These are phyloP conservation scores for Ceratocystis alfenasii DNA, from an alignment of 2,329 filamentous ascomycete genomes.

Conservation along the genomic window DNA sequence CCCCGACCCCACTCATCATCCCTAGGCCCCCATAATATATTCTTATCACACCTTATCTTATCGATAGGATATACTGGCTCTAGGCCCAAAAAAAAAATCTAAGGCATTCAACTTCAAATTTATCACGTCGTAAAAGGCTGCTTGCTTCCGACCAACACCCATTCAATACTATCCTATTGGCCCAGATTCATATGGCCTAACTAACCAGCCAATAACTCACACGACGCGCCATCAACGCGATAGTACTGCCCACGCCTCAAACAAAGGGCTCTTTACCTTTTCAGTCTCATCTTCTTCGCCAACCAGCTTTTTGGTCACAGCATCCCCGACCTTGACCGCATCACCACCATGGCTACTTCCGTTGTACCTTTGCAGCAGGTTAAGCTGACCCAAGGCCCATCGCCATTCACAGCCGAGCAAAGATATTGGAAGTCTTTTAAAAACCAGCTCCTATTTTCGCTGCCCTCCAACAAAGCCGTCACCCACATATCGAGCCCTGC, in stretches of 20 bases:
- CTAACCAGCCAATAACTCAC: too few relatives aligned
- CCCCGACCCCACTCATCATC: background rate
- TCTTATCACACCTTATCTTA: background rate
- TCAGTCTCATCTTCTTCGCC: background rate
- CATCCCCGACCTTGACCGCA: background rate
- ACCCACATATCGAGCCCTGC: slow-evolving; percentile 66
- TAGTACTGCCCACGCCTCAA: too few relatives aligned
- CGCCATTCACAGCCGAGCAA: slow-evolving; percentile 79
- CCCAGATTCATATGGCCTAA: too few relatives aligned
- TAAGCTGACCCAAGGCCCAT: slow-evolving; percentile 72
- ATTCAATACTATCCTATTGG: background rate
- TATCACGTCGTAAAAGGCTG: background rate
- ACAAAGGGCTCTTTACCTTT: background rate
- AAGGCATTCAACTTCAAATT: background rate
- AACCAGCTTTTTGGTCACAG: background rate
- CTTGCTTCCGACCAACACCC: background rate
- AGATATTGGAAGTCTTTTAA: slow-evolving; percentile 94
- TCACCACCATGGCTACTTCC: slow-evolving; percentile 63
- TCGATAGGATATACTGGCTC: background rate
- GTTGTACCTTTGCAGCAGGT: slow-evolving; percentile 68
- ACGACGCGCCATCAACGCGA: too few relatives aligned
- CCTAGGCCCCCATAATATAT: too few relatives aligned
- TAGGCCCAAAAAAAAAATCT: slow-evolving; percentile 7
- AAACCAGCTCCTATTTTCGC: slow-evolving; percentile 79
- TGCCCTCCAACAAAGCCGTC: slow-evolving; percentile 77